Base-by-base conservation (phyloP, 768 basidiomycete species). In the Russula foetens region DNA sequence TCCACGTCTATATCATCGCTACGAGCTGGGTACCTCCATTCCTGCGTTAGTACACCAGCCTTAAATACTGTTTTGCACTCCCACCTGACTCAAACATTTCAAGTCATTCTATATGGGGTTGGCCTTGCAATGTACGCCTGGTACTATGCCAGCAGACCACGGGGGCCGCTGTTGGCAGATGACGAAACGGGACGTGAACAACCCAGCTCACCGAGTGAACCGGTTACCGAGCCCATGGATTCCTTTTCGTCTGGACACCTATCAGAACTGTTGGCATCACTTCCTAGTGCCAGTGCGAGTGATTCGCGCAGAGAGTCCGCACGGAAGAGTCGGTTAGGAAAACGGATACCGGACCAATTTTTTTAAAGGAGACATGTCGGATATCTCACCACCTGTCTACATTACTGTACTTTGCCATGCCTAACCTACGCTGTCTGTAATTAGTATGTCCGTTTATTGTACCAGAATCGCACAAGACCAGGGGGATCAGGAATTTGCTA, bases 21-120 rank as follows among this genome's bases (percentile, higher is more conserved):
- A 75, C 74, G 44, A 80, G 76, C 64, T 85, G 84, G 84, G 65
- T 82, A 43, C 70, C 76, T 52, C 84, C 84, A 24, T 69, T 69
- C 3, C 67, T 84, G 45, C 69, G 84, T 85, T 28, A 33, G 63
- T 53, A 29, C 29, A 5, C 19, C 15, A 19, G 1, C 24, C 21
- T 24, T 21, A 17, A 33, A 26, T 26, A 41, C 47, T 6, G 60
- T 62, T 39, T 11, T 66, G 46, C 59, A 31, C n/a, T n/a, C n/a
- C n/a, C n/a, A 31, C 6, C 41, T 58, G 8, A 48, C 19, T 12
- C 17, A 12, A 28, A 8, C 28, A 6, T 23, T 29, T 23, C 39
- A 46, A 82, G 82, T 81, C 44, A 29, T 76, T n/a, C 24, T 72
- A 21, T 83, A 83, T 57, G 68, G 74, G 7, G 59, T 56, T n/a